A percentile compares a stretch with the other conserved stretches of the same genome.
Conservation (phyloP, 352 stramenopile genomes). For the Phytophthora foliorum region DNA sequence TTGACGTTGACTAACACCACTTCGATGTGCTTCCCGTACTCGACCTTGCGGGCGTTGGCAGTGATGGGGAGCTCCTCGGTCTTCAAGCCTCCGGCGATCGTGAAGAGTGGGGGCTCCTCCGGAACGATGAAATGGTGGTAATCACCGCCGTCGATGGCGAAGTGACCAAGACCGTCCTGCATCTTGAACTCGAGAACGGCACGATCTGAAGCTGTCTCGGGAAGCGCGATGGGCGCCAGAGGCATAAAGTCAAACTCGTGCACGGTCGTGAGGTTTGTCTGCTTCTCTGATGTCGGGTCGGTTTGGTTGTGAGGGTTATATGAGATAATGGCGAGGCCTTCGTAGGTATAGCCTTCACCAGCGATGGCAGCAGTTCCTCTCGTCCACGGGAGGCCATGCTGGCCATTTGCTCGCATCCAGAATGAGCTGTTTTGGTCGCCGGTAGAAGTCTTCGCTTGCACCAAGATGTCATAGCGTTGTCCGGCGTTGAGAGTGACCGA, state of each 20-base stretch:
- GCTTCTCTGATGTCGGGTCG: conserved; percentile 26
- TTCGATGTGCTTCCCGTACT: conserved; percentile 43
- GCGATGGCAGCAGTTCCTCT: conserved; percentile 18
- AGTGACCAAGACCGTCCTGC: conserved; percentile 24
- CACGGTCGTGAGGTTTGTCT: conserved; percentile 15
- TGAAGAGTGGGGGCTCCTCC: conserved; percentile 31
- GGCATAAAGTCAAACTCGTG: conserved; percentile 35
- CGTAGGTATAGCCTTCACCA: conserved; percentile 33
- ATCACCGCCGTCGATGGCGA: conserved; percentile 36
- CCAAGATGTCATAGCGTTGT: conserved; percentile 47
- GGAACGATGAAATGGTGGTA: conserved; percentile 33
- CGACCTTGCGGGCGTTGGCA: conserved; percentile 27
- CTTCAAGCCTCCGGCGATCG: conserved; percentile 30
- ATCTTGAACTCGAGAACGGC: conserved; percentile 37
- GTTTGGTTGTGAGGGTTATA: conserved; percentile 1
- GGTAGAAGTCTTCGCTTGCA: conserved; percentile 27
- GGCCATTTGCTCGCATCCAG: conserved; percentile 45
- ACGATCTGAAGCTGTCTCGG: conserved; percentile 21
- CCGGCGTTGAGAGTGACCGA: conserved; percentile 38
- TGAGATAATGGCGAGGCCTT: conserved; percentile 33
- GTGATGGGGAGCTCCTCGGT: conserved; percentile 29
- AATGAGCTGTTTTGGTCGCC: conserved; percentile 15
- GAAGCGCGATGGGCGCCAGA: conserved; percentile 19
- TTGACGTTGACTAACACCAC: conserved; percentile 45
- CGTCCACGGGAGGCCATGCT: conserved; percentile 39